Evolutionary conservation across 2,329 filamentous ascomycete species (phyloP).

Genomic region (Alternaria sp.): DNA sequence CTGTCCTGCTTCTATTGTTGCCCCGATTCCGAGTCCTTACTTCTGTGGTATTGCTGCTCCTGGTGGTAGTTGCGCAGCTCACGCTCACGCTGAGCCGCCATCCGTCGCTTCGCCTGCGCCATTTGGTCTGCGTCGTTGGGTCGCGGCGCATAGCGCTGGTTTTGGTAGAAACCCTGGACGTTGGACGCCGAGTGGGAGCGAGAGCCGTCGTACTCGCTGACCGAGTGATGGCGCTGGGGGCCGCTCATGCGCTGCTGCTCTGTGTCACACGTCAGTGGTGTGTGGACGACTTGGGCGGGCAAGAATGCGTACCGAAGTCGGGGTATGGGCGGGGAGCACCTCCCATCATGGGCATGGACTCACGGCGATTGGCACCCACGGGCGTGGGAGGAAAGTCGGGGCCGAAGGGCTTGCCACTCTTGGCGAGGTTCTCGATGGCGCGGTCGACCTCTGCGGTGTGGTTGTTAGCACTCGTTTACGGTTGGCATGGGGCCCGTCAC

Average conservation of each 20-base stretch:
- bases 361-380: constrained; percentile 71
- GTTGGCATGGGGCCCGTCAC: constrained; percentile 9
- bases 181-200: constrained; percentile 78
- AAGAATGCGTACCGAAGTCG: constrained; percentile 64
- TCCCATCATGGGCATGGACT: constrained; percentile 75
- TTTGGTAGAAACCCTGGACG: constrained; percentile 92
- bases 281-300: constrained; percentile 3
- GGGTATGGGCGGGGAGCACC: constrained; percentile 61
- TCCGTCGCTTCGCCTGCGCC: constrained; percentile 98
- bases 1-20: constrained; percentile 60
- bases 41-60: constrained; percentile 99
- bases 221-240: constrained; percentile 79
- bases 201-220: constrained; percentile 82
- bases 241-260: constrained; percentile 72
- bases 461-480: constrained; percentile 25
- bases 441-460: constrained; percentile 82
- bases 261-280: constrained; percentile 24
- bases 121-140: constrained; percentile 96
- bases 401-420: constrained; percentile 92
- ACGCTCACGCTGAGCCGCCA: constrained; percentile 98
- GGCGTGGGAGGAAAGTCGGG: constrained; percentile 39
- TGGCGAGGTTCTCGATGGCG: constrained; percentile 92
- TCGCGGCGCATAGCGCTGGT: constrained; percentile 87
- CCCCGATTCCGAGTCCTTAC: constrained; percentile 85
- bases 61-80: constrained; percentile 99